Base-by-base conservation (phyloP, 2,329 filamentous ascomycete genomes). In the Diaporthe destruens region DNA sequence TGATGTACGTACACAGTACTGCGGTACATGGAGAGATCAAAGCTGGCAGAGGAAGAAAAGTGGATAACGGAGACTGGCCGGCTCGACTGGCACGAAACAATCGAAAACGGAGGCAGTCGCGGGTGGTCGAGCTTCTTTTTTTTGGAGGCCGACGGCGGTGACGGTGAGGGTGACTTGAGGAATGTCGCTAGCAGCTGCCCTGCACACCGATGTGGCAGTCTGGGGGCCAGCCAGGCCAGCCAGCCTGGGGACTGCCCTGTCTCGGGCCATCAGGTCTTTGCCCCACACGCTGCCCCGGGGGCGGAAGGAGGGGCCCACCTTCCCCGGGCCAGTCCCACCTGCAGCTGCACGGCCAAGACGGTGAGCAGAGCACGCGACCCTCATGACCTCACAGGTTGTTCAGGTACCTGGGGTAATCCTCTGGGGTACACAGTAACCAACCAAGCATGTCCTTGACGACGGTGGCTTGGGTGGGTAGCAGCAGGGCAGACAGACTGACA, bases 61-160 rank as follows among this genome's bases (percentile, higher is more conserved):
- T 6, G 8, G 25, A 25, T 36, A n/a, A n/a, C n/a, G n/a, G n/a
- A n/a, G n/a, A n/a, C n/a, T n/a, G n/a, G n/a, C n/a, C n/a, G n/a
- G 14, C 18, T 8, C 18, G 16, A 16, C 18, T 18, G 57, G 39
- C 57, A 20, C 61, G 32, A 66, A 66, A 51, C 29, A 36, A 65
- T 51, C 44, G 47, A 66, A 66, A 66, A 66, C 47, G 61, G 61
- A 51, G 44, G n/a, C 29, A 36, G 61, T 65, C 44, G 61, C 61
- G 44, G 44, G n/a, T 65, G 44, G 59, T 51, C 6, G 44, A 65
- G 59, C 44, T 49, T 65, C 36, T 36, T 36, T 11, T 36, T 36
- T 2, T 39, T 39, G 36, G 39, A 18, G 39, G 39, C 39, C 39
- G 61, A n/a, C 44, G 61, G 25, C 44, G 44, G 42, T 39, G 20